Evolutionary conservation across 1,139 yeast genomes (phyloP), one percentile per base, ranked within the genome.

Genomic region (Debaryomyces subglobosus): DNA sequence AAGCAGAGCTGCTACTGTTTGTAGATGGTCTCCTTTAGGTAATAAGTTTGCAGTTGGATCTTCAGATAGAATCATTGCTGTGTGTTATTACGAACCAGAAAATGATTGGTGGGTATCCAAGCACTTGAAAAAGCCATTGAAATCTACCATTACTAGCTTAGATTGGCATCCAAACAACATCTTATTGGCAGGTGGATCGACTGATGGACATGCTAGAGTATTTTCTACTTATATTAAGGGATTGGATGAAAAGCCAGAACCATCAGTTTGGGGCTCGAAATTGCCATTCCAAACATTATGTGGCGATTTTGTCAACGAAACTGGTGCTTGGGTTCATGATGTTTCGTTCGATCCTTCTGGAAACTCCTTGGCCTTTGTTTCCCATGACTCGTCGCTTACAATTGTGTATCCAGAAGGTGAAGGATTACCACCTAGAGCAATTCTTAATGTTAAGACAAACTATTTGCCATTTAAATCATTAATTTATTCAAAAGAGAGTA

Each of bases 61-160:
- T 4, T 89, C 96, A 48, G 98, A 97, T 48, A 78, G 98, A 49
- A 86, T 89, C 53, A 86, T 95, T 67, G 97, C 99, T 15, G 88
- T 95, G 44, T 95, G 99, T 72, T 94, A 92, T 71, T 94, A 89
- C 67, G 99, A 95, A 68, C 88, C 80, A 54, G 97, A 92, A 62
- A 94, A 94, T 67, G 96, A 95, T 66, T 95, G 99, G 99, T 95
- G 99, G 99, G 92, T 94, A 46, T 90, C 98, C 18, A 94, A 92
- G 71, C 99, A 94, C 71, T 83, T 95, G 71, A 91, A 91, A 76
- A 90, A 89, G 69, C 97, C 97, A 15, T 78, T 92, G 59, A 86
- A 88, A 64, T 89, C 97, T 9, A 90, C 98, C 38, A 81, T 94
- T 57, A 79, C 94, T 56, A 79, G 89, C 39, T 78, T 94, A 47